These are phyloP conservation scores for Arthromyces matolae DNA, from an alignment of 768 basidiomycete genomes.

Conservation along the genomic window DNA sequence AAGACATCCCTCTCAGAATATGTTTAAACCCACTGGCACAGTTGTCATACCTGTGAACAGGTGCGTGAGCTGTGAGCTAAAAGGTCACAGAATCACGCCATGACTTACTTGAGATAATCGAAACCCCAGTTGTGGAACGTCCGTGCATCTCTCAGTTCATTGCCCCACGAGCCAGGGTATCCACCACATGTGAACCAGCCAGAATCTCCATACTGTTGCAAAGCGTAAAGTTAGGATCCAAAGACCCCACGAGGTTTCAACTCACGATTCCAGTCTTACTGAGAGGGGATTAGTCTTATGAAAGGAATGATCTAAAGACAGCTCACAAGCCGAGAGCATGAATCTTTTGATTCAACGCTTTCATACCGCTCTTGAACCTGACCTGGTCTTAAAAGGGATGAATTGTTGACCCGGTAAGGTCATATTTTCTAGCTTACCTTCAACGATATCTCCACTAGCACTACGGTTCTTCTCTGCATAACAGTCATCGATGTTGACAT, in stretches of 20 bases:
- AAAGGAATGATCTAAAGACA: background rate
- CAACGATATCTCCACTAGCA: slow-evolving; percentile 47
- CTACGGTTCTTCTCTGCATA: slow-evolving; percentile 56
- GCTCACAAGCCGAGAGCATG: slow-evolving; percentile 55
- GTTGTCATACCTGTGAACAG: slow-evolving; percentile 44
- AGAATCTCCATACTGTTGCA: slow-evolving; percentile 48
- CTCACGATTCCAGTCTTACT: slow-evolving; percentile 43
- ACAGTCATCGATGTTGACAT: slow-evolving; percentile 64
- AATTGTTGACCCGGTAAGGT: background rate
- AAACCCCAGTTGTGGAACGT: slow-evolving; percentile 63
- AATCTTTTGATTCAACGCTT: slow-evolving; percentile 49
- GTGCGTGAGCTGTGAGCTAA: too few species aligned
- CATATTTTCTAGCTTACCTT: slow-evolving; percentile 30
- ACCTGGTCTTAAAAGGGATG: slow-evolving; percentile 34
- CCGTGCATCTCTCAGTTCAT: slow-evolving; percentile 39
- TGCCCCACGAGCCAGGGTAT: slow-evolving; percentile 55
- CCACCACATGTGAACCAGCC: slow-evolving; percentile 65
- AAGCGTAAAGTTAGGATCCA: background rate
- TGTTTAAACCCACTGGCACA: slow-evolving; percentile 40
- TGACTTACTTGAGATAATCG: slow-evolving; percentile 56
- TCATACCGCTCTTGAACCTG: slow-evolving; percentile 56
- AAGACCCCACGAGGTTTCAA: background rate
- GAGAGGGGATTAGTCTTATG: background rate
- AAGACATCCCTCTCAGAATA: too few species aligned
- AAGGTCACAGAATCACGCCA: background rate